Conservation (phyloP, 2,329 filamentous ascomycete genomes). For the Fusarium sp. region DNA sequence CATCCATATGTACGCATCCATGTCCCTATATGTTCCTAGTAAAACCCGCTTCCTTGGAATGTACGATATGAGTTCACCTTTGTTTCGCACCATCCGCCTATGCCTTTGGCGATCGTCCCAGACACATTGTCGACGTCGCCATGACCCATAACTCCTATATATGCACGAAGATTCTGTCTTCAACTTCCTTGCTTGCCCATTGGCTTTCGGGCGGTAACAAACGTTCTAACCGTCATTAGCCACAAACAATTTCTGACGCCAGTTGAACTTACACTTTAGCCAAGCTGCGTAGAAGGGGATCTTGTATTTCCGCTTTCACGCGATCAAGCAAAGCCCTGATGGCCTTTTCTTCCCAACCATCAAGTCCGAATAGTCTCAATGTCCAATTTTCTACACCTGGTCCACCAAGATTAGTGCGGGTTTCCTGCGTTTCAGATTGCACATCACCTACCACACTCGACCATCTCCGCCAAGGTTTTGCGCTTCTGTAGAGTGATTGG, state of each 20-base stretch:
- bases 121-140: not conserved
- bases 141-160: conserved; percentile 29
- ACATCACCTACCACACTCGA: conserved; percentile 53
- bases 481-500: conserved; percentile 56
- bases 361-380: conserved; percentile 51
- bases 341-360: conserved; percentile 52
- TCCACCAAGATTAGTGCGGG: conserved; percentile 11
- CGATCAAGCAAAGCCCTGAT: conserved; percentile 51
- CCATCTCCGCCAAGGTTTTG: conserved; percentile 54
- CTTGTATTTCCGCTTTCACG: conserved; percentile 51
- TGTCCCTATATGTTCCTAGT: not conserved
- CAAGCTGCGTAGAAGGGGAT: conserved; percentile 49
- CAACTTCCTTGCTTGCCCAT: conserved; percentile 1
- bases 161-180: conserved; percentile 10
- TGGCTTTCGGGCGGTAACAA: conserved; percentile 53
- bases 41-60: not conserved
- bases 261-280: conserved; percentile 51
- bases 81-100: conserved; percentile 11
- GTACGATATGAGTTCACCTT: not conserved
- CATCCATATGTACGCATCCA: not conserved
- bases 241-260: rapidly evolving
- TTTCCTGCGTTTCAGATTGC: not conserved
- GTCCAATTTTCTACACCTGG: conserved; percentile 51
- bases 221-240: conserved; percentile 44
- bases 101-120: not conserved